Conservation (phyloP, 2,329 filamentous ascomycete species). For the Pseudopyrenochaeta lycopersici region DNA sequence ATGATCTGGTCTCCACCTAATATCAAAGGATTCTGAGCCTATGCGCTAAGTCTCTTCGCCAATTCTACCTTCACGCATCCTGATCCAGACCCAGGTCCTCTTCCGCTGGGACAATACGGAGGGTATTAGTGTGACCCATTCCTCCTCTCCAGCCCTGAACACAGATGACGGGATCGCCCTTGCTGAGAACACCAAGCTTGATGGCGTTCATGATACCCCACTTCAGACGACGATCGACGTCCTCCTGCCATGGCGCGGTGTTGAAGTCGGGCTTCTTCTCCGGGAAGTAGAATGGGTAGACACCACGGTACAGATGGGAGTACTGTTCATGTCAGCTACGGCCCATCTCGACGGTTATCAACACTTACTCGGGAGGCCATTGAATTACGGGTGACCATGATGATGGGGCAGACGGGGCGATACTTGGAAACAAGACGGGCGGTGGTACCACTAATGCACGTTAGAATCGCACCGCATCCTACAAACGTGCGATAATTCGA, state of each 20-base stretch:
- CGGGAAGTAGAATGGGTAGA: conserved; percentile 96
- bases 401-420: conserved; percentile 97
- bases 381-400: conserved; percentile 94
- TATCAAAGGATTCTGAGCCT: conserved; percentile 19
- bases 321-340: conserved; percentile 61
- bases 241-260: conserved; percentile 95
- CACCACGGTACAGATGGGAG: conserved; percentile 94
- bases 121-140: conserved; percentile 90
- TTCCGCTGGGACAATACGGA: conserved; percentile 61
- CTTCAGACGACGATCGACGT: conserved; percentile 96
- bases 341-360: background rate
- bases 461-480: conserved; percentile 27
- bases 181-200: conserved; percentile 77
- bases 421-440: conserved; percentile 98
- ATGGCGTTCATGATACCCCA: conserved; percentile 93
- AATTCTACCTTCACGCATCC: conserved; percentile 48
- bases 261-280: conserved; percentile 95
- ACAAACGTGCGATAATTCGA: background rate
- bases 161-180: conserved; percentile 79
- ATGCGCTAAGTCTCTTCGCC: conserved; percentile 9
- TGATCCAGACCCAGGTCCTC: conserved; percentile 60
- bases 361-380: conserved; percentile 74
- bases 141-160: conserved; percentile 93
- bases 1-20: conserved; percentile 28
- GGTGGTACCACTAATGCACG: conserved; percentile 75